Conservation (phyloP, 768 basidiomycete genomes). For the Gymnopilus dilepis region DNA sequence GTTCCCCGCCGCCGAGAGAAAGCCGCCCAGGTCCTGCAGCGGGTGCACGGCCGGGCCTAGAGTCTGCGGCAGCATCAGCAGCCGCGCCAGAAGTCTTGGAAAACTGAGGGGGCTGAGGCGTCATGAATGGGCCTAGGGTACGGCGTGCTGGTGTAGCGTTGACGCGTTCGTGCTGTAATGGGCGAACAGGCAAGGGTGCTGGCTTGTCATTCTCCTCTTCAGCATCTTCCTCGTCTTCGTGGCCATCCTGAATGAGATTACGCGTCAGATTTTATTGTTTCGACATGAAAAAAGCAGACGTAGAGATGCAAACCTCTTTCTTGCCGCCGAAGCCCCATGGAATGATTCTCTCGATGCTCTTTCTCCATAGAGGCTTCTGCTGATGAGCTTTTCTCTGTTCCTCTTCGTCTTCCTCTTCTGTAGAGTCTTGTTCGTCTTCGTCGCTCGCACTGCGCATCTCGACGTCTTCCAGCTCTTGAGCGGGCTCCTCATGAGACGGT, state of each 20-base stretch:
- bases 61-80: not conserved
- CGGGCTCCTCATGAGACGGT: constrained; percentile 17
- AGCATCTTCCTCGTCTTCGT: constrained; percentile 30
- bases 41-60: constrained; percentile 9
- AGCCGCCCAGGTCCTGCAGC: constrained; percentile 33
- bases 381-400: constrained; percentile 29
- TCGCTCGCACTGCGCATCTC: constrained; percentile 27
- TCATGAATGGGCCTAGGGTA: constrained; percentile 55
- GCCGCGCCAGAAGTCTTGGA: constrained; percentile 8
- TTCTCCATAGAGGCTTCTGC: constrained; percentile 46
- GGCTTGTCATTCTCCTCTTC: constrained; percentile 27
- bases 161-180: constrained; percentile 19
- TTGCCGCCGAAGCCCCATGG: constrained; percentile 45
- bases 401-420: constrained; percentile 36
- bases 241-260: no score
- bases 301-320: constrained; percentile 27
- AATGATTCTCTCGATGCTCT: constrained; percentile 45
- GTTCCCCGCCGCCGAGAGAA: constrained; percentile 53
- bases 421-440: constrained; percentile 23
- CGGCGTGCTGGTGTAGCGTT: constrained; percentile 36
- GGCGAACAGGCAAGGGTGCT: constrained; percentile 18
- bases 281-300: not conserved
- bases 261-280: not conserved
- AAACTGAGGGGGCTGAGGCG: constrained; percentile 49
- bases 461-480: constrained; percentile 18